phyloP scores from a whole-genome alignment of 1,284 basidiomycete genomes.

The Dichomitus squalens region DNA sequence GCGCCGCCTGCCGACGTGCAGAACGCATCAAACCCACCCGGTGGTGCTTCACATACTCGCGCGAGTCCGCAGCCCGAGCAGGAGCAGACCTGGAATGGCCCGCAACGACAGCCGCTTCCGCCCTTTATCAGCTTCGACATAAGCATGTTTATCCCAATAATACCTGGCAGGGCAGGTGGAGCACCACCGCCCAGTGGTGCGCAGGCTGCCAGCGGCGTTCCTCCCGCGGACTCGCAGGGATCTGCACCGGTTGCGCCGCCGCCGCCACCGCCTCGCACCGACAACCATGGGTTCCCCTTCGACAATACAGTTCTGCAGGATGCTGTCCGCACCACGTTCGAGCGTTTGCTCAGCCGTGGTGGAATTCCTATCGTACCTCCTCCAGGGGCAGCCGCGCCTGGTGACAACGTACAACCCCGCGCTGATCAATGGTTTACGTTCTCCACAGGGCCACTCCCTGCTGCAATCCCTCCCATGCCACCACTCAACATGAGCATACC shows the following conservation, averaged over 20 bases:
- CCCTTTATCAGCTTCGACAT: conserved; percentile 24
- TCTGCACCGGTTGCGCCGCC: background rate
- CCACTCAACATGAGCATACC: conserved; percentile 4
- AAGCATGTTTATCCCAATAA: conserved; percentile 21
- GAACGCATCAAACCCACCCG: background rate
- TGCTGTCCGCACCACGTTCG: conserved; percentile 17
- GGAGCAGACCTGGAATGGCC: background rate
- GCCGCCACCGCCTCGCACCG: conserved; percentile 15
- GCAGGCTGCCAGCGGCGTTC: background rate
- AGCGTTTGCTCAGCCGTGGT: conserved; percentile 19
- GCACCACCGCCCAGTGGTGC: conserved; percentile 4
- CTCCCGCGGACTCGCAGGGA: background rate
- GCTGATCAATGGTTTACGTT: conserved; percentile 15
- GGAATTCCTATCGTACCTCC: conserved; percentile 6
- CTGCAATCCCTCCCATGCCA: conserved; percentile 10
- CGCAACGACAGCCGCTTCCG: conserved; percentile 14
- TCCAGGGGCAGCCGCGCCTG: conserved; percentile 11
- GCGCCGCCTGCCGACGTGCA: conserved; percentile 1
- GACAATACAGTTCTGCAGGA: conserved; percentile 17
- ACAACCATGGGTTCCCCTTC: conserved; percentile 18
- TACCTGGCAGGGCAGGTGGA: conserved; percentile 13
- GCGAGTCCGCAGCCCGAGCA: conserved; percentile 2
- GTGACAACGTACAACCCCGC: conserved; percentile 1
- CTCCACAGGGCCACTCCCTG: conserved; percentile 11
- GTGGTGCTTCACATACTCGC: background rate